A percentile compares a stretch with the other conserved stretches of the same genome.
Conservation (phyloP, 2,329 filamentous ascomycete species). For the Xylariaceae sp. region DNA sequence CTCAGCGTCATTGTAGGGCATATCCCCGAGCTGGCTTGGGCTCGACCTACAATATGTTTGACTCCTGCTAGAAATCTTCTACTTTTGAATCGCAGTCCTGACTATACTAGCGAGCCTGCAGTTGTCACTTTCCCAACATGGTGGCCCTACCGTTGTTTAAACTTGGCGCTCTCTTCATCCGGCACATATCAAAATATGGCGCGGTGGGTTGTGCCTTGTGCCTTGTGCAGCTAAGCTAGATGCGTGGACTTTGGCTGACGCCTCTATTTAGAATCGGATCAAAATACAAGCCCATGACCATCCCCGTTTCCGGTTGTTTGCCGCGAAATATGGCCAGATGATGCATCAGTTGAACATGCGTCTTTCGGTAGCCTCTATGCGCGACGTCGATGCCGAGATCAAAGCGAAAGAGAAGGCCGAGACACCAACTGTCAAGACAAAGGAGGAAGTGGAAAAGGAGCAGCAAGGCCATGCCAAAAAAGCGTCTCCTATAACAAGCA, state of each 20-base stretch:
- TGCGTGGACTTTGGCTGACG: conserved; percentile 4
- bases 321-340: conserved; percentile 55
- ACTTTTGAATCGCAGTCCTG: not conserved
- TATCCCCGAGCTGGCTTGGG: conserved; percentile 7
- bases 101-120: not conserved
- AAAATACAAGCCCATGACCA: conserved; percentile 62
- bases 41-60: not conserved
- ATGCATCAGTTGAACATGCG: conserved; percentile 66
- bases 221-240: not conserved
- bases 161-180: conserved; percentile 57
- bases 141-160: conserved; percentile 63
- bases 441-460: conserved; percentile 54
- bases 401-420: conserved; percentile 57
- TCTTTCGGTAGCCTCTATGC: conserved; percentile 52
- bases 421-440: conserved; percentile 59
- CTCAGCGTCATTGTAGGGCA: not conserved
- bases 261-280: conserved; percentile 51
- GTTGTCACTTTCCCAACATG: conserved; percentile 38
- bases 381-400: conserved; percentile 52
- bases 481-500: conserved; percentile 38
- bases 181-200: conserved; percentile 64
- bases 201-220: conserved; percentile 43
- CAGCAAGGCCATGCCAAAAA: conserved; percentile 40
- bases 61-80: not conserved
- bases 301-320: conserved; percentile 53